phyloP scores from a whole-genome alignment of 306 rosid genomes.

The Lagenaria siceraria region DNA sequence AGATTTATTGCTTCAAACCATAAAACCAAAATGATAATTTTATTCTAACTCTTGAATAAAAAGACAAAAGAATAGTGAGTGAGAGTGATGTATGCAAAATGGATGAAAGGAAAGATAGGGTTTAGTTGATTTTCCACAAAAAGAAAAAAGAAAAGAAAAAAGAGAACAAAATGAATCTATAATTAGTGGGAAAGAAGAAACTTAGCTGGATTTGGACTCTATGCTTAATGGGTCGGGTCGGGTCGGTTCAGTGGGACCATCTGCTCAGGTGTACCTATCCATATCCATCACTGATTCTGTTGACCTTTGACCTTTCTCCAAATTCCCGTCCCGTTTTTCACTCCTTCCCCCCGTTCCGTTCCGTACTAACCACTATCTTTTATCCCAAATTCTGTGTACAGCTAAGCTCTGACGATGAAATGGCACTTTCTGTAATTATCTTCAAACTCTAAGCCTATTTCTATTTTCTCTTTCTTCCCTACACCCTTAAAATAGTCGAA shows the following conservation, averaged over 20 bases:
- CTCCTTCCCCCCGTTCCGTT: slow-evolving; percentile 8
- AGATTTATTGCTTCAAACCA: too few relatives aligned
- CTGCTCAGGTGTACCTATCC: not conserved
- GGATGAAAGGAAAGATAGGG: not conserved
- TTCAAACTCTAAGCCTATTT: not conserved
- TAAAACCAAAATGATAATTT: too few relatives aligned
- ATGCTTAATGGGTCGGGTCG: not conserved
- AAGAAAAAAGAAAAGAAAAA: not conserved
- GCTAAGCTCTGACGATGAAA: not conserved
- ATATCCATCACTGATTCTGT: not conserved
- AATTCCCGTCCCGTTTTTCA: slow-evolving; percentile 8
- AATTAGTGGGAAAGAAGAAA: not conserved
- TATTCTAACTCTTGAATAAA: too few relatives aligned
- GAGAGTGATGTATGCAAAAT: not conserved
- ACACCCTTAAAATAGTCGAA: slow-evolving; percentile 31
- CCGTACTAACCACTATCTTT: slow-evolving; percentile 26
- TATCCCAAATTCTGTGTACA: not conserved
- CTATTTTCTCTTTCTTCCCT: not conserved
- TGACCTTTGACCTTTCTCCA: not conserved
- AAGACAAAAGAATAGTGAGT: not conserved
- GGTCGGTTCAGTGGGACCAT: not conserved
- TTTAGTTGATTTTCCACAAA: not conserved
- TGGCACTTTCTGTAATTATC: slow-evolving; percentile 16
- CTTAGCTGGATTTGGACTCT: not conserved
- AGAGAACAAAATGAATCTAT: not conserved